Base-by-base conservation (phyloP, 768 basidiomycete species). In the Boletus pseudo-olivaceus region DNA sequence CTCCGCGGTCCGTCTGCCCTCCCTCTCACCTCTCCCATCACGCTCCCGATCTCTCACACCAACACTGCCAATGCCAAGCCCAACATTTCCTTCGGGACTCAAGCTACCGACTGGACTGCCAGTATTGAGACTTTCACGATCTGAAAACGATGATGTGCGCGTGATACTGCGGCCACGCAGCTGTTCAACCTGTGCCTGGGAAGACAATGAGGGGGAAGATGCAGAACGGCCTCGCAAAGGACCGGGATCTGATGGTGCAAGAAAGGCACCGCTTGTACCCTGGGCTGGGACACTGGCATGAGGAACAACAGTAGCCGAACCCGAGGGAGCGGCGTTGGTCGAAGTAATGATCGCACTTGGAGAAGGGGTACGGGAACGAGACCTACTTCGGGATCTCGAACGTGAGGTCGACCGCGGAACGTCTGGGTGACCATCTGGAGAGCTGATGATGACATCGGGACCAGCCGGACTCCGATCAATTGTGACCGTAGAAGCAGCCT, bases 81-180 rank as follows among this genome's bases (percentile, higher is more conserved):
- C 62, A 10, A 65, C 42, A 37, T 47, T 58, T 42, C 57, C 69
- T 7, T 79, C 78, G 8, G 78, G 78, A 34, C 72, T 72, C 52
- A 76, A 33, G 44, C 68, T 73, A 34, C 72, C 72, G 19, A 71
- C 41, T n/a, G 72, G 71, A 47, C 68, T 74, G 32, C 71, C 75
- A 7, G 71, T 57, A 26, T 62, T 56, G 56, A 73, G 53, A 48
- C 73, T 68, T 15, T 78, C 78, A 9, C 79, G 73, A 57, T 82
- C 82, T 47, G 79, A 81, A 41, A 81, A 82, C 1, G 83, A 80
- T 15, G 82, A 74, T 7, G 78, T 78, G 37, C 82, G 78, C 19
- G 82, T 76, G 46, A 72, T 72, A 39, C 83, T 83, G 20, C 84
- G 75, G 3, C 85, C 84, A 14, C 85, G 78, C 23, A 57, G 27